These are phyloP conservation scores for Pinus tabuliformis DNA, from an alignment of 75 land plant genomes.

Conservation along the genomic window DNA sequence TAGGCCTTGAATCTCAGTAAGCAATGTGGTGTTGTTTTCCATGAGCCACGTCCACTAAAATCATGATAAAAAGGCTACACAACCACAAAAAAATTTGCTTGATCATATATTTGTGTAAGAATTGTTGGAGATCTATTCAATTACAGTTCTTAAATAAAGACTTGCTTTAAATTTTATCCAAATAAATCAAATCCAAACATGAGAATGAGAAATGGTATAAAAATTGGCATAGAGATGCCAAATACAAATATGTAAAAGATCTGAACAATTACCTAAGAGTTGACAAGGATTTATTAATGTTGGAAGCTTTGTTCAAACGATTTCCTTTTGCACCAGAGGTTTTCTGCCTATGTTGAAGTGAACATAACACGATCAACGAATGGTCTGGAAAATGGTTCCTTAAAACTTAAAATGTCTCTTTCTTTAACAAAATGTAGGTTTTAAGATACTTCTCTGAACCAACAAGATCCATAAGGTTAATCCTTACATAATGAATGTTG, in stretches of 20 bases:
- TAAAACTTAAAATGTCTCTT: not conserved
- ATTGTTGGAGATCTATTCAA: not conserved
- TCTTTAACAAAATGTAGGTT: not conserved
- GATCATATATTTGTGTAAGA: not conserved
- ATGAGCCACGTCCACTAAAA: slow-evolving; percentile 79
- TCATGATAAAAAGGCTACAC: slow-evolving; percentile 89
- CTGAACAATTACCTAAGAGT: slow-evolving; percentile 72
- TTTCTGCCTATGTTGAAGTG: slow-evolving; percentile 68
- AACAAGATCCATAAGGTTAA: slow-evolving; percentile 93
- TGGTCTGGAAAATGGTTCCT: not conserved
- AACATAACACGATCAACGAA: not conserved
- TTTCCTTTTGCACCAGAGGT: slow-evolving; percentile 94
- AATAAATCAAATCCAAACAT: not conserved
- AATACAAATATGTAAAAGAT: not conserved
- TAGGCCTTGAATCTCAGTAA: slow-evolving; percentile 91
- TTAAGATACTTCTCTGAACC: slow-evolving; percentile 81
- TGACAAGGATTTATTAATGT: slow-evolving; percentile 91
- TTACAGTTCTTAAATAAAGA: not conserved
- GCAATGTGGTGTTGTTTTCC: slow-evolving; percentile 88
- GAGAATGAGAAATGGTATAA: not conserved
- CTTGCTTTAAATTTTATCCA: not conserved
- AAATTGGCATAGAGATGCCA: not conserved
- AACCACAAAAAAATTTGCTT: not conserved
- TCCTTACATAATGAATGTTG: slow-evolving; percentile 71
- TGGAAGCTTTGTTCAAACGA: slow-evolving; percentile 90